Conservation (phyloP, 257 asterid genomes). For the Phtheirospermum japonicum region DNA sequence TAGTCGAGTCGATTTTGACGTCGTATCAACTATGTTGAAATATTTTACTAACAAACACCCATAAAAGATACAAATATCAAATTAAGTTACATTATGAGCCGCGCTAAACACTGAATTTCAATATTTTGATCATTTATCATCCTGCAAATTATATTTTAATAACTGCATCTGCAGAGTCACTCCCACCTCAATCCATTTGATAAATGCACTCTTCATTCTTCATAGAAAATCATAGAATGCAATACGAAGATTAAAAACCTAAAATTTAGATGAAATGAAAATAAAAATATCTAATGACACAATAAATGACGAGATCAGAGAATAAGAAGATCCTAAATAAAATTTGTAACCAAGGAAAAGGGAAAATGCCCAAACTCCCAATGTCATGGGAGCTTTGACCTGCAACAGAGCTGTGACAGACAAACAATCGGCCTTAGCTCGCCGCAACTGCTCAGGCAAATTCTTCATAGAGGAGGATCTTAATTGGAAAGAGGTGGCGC, state of each 20-base stretch:
- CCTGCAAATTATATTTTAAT: constrained; percentile 18
- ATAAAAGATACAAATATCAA: too few species aligned
- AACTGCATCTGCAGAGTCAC: constrained; percentile 15
- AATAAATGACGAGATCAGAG: constrained; percentile 21
- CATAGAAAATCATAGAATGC: neutral
- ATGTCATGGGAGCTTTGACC: constrained; percentile 79
- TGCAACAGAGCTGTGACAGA: constrained; percentile 74
- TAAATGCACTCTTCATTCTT: neutral
- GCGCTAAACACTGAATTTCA: constrained; percentile 8
- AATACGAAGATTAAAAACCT: constrained; percentile 13
- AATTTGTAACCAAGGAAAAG: neutral
- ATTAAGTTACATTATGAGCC: neutral
- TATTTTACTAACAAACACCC: too few species aligned
- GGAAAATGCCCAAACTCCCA: constrained; percentile 60
- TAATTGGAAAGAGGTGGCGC: constrained; percentile 58
- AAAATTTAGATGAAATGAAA: neutral
- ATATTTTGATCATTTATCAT: constrained; percentile 27
- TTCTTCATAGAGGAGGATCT: constrained; percentile 86
- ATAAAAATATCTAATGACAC: constrained; percentile 17
- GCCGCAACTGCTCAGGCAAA: constrained; percentile 97
- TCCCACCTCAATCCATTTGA: constrained; percentile 16
- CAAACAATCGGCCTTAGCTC: constrained; percentile 92
- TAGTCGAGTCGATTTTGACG: too few species aligned
- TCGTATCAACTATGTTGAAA: too few species aligned
- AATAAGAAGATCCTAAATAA: constrained; percentile 20